Evolutionary conservation across 2,329 filamentous ascomycete genomes (phyloP), one percentile per base, ranked within the genome.

Genomic region (Drechmeria coniospora): DNA sequence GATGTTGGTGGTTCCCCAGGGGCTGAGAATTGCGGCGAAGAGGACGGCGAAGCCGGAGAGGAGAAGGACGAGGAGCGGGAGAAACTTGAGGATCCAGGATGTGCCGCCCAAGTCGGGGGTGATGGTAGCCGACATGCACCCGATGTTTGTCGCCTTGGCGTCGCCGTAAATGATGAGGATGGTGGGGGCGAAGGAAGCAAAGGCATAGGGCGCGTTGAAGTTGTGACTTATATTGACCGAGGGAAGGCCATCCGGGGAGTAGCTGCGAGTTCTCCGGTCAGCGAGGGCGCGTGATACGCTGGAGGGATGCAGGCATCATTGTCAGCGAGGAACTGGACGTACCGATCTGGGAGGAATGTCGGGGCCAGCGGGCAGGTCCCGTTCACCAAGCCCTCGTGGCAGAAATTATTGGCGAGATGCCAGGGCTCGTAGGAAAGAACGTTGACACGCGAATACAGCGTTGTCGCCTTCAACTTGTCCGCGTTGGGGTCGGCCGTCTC

Each of bases 1-100:
- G 13, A 87, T 65, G 47, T 98, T 80, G 6, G 73, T 73, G 2
- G 83, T 81, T 13, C 90, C 90, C 87, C 90, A 98, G 0, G 90
- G 90, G 45, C 86, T 94, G 47, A 74, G 87, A 21, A 92, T 81
- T 27, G 74, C 80, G 3, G 90, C 84, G 38, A 83, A 74, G 20
- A 86, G 61, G 6, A 87, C 93, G 10, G 86, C 83, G 32, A 84
- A 53, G 2, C 74, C 90, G 25, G 92, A 81, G 22, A 87, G 62
- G 3, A 87, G 57, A 18, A 98, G 63, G 15, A 94, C 70, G 3
- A 78, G 61, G 15, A 87, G 64, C 1, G 90, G 87, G 4, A 93
- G 53, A 47, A 80, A 90, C 30, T 65, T 71, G 26, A 93, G 51
- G 23, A 81, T 61, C 51, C 68, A 70, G n/a, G 68, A 64, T 20